Conservation (phyloP, 306 rosid species). For the Hylodesmum podocarpum region DNA sequence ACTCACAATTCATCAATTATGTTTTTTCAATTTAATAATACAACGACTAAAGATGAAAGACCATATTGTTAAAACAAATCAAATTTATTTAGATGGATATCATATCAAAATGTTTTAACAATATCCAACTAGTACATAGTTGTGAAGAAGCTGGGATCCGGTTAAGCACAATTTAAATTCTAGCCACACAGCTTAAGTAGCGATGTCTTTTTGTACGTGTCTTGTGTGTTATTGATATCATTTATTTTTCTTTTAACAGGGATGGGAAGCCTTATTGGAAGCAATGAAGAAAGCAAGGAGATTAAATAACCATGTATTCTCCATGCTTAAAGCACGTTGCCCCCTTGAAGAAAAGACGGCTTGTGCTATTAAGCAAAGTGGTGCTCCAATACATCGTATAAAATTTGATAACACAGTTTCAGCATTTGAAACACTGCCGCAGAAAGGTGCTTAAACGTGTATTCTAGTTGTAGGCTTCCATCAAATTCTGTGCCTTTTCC, state of each 20-base stretch:
- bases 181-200: not conserved
- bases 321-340: slow-evolving; percentile 97
- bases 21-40: not conserved
- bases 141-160: slow-evolving; percentile 1
- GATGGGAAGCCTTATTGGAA: slow-evolving; percentile 83
- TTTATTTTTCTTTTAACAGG: slow-evolving; percentile 48
- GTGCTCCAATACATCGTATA: slow-evolving; percentile 91
- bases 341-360: slow-evolving; percentile 99
- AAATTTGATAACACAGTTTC: slow-evolving; percentile 91
- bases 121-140: not conserved
- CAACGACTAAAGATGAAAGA: not conserved
- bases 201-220: not conserved
- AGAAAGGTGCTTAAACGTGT: slow-evolving; percentile 65
- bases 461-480: not conserved
- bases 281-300: slow-evolving; percentile 97
- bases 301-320: slow-evolving; percentile 93
- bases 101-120: not conserved
- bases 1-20: too few species aligned
- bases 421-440: slow-evolving; percentile 96
- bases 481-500: not conserved
- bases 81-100: not conserved
- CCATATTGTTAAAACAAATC: not conserved
- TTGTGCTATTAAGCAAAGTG: slow-evolving; percentile 96
- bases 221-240: not conserved
- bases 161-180: slow-evolving; percentile 4